Evolutionary conservation across 352 stramenopile species (phyloP).

Genomic region (Phytophthora tentaculata): DNA sequence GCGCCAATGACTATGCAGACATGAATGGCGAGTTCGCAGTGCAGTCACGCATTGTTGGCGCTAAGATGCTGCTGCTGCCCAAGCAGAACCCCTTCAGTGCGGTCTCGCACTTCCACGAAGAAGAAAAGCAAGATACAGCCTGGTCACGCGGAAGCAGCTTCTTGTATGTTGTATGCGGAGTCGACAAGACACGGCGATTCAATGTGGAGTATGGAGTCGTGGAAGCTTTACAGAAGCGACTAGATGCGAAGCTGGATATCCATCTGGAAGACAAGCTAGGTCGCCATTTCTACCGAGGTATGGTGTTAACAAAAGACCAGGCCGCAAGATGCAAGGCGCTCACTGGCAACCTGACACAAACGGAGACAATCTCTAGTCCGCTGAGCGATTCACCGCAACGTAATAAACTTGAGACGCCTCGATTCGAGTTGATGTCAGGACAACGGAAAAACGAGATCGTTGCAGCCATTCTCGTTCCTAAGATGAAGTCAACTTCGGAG

Average conservation of each 20-base stretch:
- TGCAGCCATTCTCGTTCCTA: slow-evolving; percentile 52
- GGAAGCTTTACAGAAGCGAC: slow-evolving; percentile 39
- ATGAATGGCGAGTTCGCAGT: slow-evolving; percentile 84
- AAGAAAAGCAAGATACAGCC: slow-evolving; percentile 61
- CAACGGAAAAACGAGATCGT: slow-evolving; percentile 41
- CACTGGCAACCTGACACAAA: slow-evolving; percentile 12
- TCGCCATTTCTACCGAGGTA: slow-evolving; percentile 65
- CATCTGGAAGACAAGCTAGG: slow-evolving; percentile 62
- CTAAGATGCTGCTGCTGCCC: slow-evolving; percentile 66
- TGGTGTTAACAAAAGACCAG: slow-evolving; percentile 73
- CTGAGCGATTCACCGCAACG: background rate
- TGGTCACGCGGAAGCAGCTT: slow-evolving; percentile 81
- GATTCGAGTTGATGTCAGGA: slow-evolving; percentile 47
- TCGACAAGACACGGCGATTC: slow-evolving; percentile 39
- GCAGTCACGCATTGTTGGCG: slow-evolving; percentile 64
- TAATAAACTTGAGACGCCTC: slow-evolving; percentile 40
- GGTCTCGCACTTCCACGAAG: slow-evolving; percentile 76
- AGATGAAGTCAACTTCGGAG: slow-evolving; percentile 39
- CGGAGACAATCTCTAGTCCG: background rate
- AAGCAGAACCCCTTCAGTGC: slow-evolving; percentile 80
- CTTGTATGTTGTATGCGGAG: slow-evolving; percentile 61
- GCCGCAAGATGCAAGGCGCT: slow-evolving; percentile 57
- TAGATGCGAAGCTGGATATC: slow-evolving; percentile 57
- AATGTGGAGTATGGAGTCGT: slow-evolving; percentile 33
- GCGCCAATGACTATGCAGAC: slow-evolving; percentile 79